A percentile compares a stretch with the other conserved stretches of the same genome.
phyloP scores from a whole-genome alignment of 78 protist genomes.

The Protostelium mycophagum region DNA sequence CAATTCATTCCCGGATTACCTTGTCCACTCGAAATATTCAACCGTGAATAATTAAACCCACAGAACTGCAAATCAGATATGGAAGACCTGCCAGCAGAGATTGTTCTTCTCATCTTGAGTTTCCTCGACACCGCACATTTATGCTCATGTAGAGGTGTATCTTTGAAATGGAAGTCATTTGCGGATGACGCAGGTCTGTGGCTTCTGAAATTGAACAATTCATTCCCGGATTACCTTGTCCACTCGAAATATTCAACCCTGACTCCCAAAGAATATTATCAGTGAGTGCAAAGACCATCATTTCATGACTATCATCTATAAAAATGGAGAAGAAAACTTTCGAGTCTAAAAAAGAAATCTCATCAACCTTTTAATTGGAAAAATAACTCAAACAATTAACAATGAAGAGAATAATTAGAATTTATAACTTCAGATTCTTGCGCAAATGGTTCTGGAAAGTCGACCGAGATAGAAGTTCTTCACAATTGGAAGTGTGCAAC shows the following conservation, averaged over 20 bases:
- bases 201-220: not conserved
- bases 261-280: too few relatives aligned
- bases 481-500: not conserved
- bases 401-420: too few relatives aligned
- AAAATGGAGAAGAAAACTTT: too few relatives aligned
- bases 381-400: too few relatives aligned
- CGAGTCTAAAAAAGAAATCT: too few relatives aligned
- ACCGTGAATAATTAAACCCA: too few relatives aligned
- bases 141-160: not conserved
- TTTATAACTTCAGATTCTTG: not conserved
- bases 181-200: not conserved
- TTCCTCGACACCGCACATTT: not conserved
- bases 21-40: not conserved
- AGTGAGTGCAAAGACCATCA: too few relatives aligned
- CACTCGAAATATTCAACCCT: not conserved
- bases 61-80: too few relatives aligned
- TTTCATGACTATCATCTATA: too few relatives aligned
- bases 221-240: not conserved
- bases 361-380: too few relatives aligned
- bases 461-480: not conserved
- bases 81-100: not conserved
- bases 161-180: not conserved
- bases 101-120: not conserved
- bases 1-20: not conserved
- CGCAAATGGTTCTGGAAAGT: not conserved